Evolutionary conservation across 2,329 filamentous ascomycete genomes (phyloP), one percentile per base, ranked within the genome.

Genomic region (Microsporum ferrugineum): DNA sequence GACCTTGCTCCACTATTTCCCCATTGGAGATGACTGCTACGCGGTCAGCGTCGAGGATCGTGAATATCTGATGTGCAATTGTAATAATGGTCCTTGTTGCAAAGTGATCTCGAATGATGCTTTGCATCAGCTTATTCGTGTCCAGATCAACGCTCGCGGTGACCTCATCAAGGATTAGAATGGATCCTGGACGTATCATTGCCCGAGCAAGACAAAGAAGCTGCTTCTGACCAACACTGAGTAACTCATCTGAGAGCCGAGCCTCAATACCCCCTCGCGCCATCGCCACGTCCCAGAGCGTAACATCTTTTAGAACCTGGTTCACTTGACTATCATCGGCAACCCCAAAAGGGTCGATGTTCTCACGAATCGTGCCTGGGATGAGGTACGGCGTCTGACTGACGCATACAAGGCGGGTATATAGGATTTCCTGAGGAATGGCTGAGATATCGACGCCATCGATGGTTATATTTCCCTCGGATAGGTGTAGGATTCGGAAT

Each of bases 41-140:
- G 34, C 67, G 67, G 49, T 71, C 65, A 2, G 70, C 69, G 58
- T 68, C 65, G 38, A 62, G 61, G 23, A 71, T 66, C 7, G 70
- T 69, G 14, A 39, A 39, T 14, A 39, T 39, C 38, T 39, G 38
- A 17, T 97, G 94, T 36, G 94, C 94, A 69, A 99, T 95, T 0
- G 94, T 97, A 74, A 99, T 95, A 73, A 97, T 96, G 43, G 94
- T 99, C 60, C 89, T 85, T 75, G 96, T 89, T 63, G 86, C 82
- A 77, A 99, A 97, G 67, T 75, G 80, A 69, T 80, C 84, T 60
- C 83, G 79, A 57, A 86, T 72, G 6, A 83, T 85, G 33, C 80
- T 78, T 71, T 86, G 84, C 62, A 86, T 75, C 77, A 86, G 74
- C 45, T 82, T 80, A 71, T 87, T 82, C 1, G 84, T 87, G 72